Evolutionary conservation across 225 moss, liverwort and hornwort species (phyloP), one percentile per base, ranked within the genome.

Genomic region (Climacium dendroides): DNA sequence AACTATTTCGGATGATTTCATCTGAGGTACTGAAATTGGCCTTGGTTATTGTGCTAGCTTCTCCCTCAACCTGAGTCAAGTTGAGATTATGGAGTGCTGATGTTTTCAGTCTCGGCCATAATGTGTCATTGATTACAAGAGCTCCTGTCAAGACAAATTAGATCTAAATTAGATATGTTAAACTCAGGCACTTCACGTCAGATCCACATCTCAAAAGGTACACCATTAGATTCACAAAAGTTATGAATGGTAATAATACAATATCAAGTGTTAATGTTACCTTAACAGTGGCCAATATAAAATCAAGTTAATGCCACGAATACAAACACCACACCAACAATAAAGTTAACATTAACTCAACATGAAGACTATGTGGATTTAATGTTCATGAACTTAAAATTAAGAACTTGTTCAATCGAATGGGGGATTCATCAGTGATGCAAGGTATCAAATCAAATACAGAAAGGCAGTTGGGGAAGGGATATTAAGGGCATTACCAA

Each of bases 81-180:
- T 96, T 94, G 47, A 96, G 87, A 45, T 89, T 80, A 37, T 84
- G 92, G 26, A 93, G 78, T 17, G 85, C 24, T 25, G 94, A 90
- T 28, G 91, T 91, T 85, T 98, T 92, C 76, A 93, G 77, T 23
- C 89, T 69, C 58, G 94, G 94, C 92, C 94, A 90, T 74, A 98
- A 84, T 24, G 96, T 98, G 88, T 98, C 98, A 18, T 98, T 95
- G 87, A 95, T 92, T 18, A 98, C 92, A 78, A 97, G 79, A 84
- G 97, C 96, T 78, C 98, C 98, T 98, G 93, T 35, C 80, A 88
- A 58, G 76, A 19, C 78, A 81, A 78, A 53, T 25, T 34, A 15
- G 5, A 81, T 72, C 72, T 57, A 58, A 67, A 45, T 78, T 57
- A 86, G 53, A 62, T 63, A 29, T 2, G 17, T 26, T 29, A 37